Conservation (phyloP, 2,329 filamentous ascomycete species). For the Hypoxylon rubiginosum region DNA sequence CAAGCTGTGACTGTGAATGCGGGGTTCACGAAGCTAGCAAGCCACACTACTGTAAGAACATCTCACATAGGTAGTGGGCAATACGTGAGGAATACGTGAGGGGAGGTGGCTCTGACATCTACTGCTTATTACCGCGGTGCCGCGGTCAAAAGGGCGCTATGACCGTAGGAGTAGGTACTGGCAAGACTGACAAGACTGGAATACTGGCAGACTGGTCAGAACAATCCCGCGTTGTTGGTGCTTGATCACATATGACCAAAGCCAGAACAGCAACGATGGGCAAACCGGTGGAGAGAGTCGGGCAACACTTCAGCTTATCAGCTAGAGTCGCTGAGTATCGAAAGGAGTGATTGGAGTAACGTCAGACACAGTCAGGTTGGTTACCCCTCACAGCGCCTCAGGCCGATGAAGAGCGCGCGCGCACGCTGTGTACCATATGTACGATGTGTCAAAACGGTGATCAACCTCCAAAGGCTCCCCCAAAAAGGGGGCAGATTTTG, state of each 20-base stretch:
- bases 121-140: constrained; percentile 2
- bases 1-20: constrained; percentile 19
- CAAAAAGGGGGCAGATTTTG: constrained; percentile 19
- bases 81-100: constrained; percentile 6
- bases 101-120: constrained; percentile 15
- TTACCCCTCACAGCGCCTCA: constrained; percentile 9
- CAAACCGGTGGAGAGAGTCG: constrained; percentile 13
- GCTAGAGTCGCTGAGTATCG: constrained; percentile 7
- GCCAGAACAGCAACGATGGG: constrained; percentile 35
- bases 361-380: constrained; percentile 33
- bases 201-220: neutral
- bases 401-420: constrained; percentile 22
- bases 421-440: constrained; percentile 17
- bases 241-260: constrained; percentile 33
- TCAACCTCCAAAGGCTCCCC: constrained; percentile 32
- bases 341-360: constrained; percentile 27
- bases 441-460: constrained; percentile 13
- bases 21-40: constrained; percentile 36
- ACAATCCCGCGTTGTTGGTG: constrained; percentile 25
- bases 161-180: constrained; percentile 9
- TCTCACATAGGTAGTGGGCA: constrained; percentile 15
- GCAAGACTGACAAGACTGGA: no score
- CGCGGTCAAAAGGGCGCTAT: constrained; percentile 15
- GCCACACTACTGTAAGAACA: constrained; percentile 24
- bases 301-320: constrained; percentile 31